Percentiles rank a stretch among this genome's conserved stretches.
These are phyloP conservation scores for Catenaria anguillulae DNA, from an alignment of 371 early-diverging fungal genomes.

Conservation along the genomic window DNA sequence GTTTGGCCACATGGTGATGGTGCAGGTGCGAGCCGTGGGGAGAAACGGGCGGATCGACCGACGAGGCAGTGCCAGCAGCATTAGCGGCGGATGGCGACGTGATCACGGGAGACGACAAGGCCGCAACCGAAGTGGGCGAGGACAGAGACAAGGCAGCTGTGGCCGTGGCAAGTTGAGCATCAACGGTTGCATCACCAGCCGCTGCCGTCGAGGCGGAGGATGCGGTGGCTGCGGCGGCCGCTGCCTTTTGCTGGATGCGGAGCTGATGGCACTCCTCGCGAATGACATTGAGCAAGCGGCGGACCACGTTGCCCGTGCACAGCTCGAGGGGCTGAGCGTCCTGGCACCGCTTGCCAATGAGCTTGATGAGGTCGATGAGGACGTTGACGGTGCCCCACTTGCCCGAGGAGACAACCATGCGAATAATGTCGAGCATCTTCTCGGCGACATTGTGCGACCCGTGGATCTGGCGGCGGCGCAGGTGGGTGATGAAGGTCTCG, in stretches of 20 bases:
- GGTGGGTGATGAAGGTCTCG: background rate
- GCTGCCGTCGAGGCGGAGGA: background rate
- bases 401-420: slow-evolving; percentile 56
- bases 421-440: slow-evolving; percentile 61
- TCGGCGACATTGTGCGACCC: slow-evolving; percentile 60
- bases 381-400: slow-evolving; percentile 51
- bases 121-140: background rate
- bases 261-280: slow-evolving; percentile 43
- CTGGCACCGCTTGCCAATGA: slow-evolving; percentile 48
- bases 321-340: slow-evolving; percentile 82
- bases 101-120: background rate
- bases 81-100: background rate
- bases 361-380: slow-evolving; percentile 44
- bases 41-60: background rate
- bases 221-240: background rate
- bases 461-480: slow-evolving; percentile 32
- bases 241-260: background rate
- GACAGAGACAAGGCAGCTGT: too few species aligned
- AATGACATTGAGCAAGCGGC: slow-evolving; percentile 68
- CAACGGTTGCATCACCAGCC: too few species aligned
- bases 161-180: too few species aligned
- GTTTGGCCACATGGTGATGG: slow-evolving; percentile 20
- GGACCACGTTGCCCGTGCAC: slow-evolving; percentile 69
- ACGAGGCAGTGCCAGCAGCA: background rate
- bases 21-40: slow-evolving; percentile 10